A percentile compares a stretch with the other conserved stretches of the same genome.
Evolutionary conservation across 225 moss, liverwort and hornwort genomes (phyloP).

Genomic region (Asterella californica): DNA sequence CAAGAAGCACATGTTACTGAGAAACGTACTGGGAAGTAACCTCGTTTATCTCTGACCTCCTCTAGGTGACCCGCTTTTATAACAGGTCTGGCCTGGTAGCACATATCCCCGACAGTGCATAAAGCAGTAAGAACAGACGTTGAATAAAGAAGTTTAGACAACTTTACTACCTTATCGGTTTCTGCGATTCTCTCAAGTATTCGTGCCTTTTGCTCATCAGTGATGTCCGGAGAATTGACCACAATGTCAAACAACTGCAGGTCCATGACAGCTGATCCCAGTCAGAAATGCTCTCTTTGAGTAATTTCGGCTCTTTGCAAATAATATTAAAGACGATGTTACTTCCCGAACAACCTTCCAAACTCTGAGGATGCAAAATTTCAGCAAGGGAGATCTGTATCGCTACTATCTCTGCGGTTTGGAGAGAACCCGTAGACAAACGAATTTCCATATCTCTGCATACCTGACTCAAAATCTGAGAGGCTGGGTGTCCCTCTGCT

Average conservation of each 20-base stretch:
- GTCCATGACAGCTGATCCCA: not conserved
- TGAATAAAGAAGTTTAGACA: not conserved
- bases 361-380: not conserved
- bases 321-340: not conserved
- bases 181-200: conserved; percentile 74
- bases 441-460: not conserved
- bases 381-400: not conserved
- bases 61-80: not conserved
- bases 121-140: not conserved
- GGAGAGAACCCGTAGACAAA: not conserved
- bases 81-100: not conserved
- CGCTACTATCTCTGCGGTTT: too few species aligned
- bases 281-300: not conserved
- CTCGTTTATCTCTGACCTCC: not conserved
- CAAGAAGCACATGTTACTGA: not conserved
- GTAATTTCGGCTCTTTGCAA: not conserved
- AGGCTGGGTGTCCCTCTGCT: conserved; percentile 80
- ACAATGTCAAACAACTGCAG: conserved; percentile 75
- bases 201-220: conserved; percentile 78
- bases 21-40: not conserved
- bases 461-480: conserved; percentile 85
- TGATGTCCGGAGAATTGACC: conserved; percentile 52
- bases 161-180: conserved; percentile 67
- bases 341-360: not conserved
- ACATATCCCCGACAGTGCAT: not conserved